Percentiles rank a stretch among this genome's conserved stretches.
These are phyloP conservation scores for Fraxinus xanthoxyloides DNA, from an alignment of 305 asterid genomes.

Conservation along the genomic window DNA sequence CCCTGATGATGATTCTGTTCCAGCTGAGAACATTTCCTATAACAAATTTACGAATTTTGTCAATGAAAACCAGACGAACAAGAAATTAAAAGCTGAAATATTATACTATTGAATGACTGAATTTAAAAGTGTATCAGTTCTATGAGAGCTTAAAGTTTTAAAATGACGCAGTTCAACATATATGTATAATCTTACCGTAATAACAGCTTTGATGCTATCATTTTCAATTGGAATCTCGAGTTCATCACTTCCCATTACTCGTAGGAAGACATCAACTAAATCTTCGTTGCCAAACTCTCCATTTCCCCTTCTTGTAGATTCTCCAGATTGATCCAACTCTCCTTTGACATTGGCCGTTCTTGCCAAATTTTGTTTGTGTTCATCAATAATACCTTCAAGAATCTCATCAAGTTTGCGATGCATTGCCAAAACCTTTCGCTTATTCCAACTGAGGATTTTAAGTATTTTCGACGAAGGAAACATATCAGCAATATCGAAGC, in stretches of 20 bases:
- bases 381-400: not conserved
- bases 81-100: too few species aligned
- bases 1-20: slow-evolving; percentile 36
- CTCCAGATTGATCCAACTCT: not conserved
- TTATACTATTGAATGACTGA: too few species aligned
- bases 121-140: too few species aligned
- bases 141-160: too few species aligned
- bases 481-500: not conserved
- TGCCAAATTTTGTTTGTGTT: not conserved
- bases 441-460: not conserved
- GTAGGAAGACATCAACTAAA: slow-evolving; percentile 23
- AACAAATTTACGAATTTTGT: not conserved
- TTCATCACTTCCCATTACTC: slow-evolving; percentile 13
- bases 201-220: slow-evolving; percentile 28
- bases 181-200: slow-evolving; percentile 4
- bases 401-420: slow-evolving; percentile 20
- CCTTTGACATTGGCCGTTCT: not conserved
- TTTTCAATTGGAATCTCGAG: slow-evolving; percentile 4
- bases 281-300: slow-evolving; percentile 26
- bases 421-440: not conserved
- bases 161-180: too few species aligned
- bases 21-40: slow-evolving; percentile 38
- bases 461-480: not conserved
- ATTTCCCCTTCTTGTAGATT: not conserved
- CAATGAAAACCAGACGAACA: too few species aligned